Evolutionary conservation across 2,329 filamentous ascomycete species (phyloP).

Genomic region (Albophoma yamanashiensis): DNA sequence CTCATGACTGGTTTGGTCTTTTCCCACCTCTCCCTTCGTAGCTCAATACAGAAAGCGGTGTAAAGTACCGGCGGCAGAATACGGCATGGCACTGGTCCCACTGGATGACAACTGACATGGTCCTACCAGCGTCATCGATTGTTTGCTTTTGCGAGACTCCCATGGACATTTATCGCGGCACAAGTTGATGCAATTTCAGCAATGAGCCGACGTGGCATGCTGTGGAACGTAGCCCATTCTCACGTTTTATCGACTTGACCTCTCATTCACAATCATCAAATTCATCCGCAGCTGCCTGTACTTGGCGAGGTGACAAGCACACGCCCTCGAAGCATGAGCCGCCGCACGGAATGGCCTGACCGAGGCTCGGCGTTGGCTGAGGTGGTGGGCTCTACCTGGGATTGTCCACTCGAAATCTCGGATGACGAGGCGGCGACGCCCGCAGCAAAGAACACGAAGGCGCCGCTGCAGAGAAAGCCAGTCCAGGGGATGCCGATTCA

Average conservation of each 20-base stretch:
- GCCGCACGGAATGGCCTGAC: background rate
- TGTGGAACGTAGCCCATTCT: background rate
- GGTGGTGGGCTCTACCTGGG: constrained; percentile 4
- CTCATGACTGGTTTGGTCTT: no score
- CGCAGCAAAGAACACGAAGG: background rate
- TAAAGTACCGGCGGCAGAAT: no score
- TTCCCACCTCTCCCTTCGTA: no score
- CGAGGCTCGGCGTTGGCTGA: background rate
- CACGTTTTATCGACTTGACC: no score
- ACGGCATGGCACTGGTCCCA: no score
- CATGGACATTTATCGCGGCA: background rate
- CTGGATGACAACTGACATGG: no score
- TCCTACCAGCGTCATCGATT: background rate
- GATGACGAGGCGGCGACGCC: background rate
- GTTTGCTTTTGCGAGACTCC: background rate
- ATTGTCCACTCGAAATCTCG: constrained; percentile 1
- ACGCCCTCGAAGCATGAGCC: background rate
- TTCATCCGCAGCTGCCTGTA: background rate
- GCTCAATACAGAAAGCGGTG: no score
- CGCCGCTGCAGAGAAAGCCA: background rate
- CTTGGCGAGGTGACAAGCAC: background rate
- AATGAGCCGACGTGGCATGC: background rate
- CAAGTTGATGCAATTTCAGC: background rate
- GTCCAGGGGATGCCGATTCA: background rate
- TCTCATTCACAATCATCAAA: background rate